These are phyloP conservation scores for Balakata baccata DNA, from an alignment of 345 rosid species.

Conservation along the genomic window DNA sequence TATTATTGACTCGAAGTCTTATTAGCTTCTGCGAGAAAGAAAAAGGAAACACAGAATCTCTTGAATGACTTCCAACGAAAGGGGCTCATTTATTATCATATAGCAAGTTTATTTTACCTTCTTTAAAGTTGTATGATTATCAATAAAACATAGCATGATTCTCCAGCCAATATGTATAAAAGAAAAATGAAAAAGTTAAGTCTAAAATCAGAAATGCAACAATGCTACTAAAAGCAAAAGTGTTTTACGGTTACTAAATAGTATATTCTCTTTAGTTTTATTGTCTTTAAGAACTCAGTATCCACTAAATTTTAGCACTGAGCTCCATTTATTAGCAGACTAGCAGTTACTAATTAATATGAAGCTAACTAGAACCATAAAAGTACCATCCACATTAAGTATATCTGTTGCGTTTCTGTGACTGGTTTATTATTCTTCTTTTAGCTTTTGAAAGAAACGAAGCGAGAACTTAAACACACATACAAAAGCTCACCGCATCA, in stretches of 20 bases:
- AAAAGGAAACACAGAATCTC: neutral
- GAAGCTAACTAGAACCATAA: neutral
- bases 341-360: neutral
- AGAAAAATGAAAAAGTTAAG: neutral
- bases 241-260: neutral
- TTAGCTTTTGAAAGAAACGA: neutral
- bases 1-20: neutral
- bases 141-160: neutral
- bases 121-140: neutral
- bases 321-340: neutral
- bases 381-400: neutral
- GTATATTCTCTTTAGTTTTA: neutral
- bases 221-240: neutral
- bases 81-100: neutral
- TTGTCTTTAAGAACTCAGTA: neutral
- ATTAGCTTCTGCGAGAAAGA: neutral
- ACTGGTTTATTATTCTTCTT: neutral
- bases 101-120: neutral
- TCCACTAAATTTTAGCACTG: neutral
- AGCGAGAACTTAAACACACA: neutral
- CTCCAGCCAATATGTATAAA: neutral
- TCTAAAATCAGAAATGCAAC: neutral
- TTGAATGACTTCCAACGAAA: neutral
- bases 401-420: neutral
- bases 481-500: slow-evolving; percentile 52